These are phyloP conservation scores for Trichoderma brevicompactum DNA, from an alignment of 2,329 filamentous ascomycete genomes.

Conservation along the genomic window DNA sequence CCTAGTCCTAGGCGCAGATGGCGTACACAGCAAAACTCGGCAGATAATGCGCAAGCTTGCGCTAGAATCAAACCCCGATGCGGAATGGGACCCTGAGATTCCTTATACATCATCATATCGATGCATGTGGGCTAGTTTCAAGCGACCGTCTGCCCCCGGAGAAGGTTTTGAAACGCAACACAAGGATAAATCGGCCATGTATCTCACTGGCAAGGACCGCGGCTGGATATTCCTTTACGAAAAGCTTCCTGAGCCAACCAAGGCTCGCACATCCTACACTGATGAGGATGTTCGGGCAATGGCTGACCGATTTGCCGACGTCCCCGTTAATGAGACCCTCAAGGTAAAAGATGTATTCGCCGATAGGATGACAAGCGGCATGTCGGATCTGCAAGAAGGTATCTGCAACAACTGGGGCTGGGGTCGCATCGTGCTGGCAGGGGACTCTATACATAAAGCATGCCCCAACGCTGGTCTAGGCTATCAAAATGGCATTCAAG, in stretches of 20 bases:
- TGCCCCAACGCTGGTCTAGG: conserved; percentile 44
- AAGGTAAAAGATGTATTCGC: conserved; percentile 41
- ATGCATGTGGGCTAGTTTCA: conserved; percentile 44
- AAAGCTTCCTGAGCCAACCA: conserved; percentile 36
- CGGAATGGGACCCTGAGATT: conserved; percentile 35
- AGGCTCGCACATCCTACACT: conserved; percentile 36
- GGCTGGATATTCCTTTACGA: conserved; percentile 44
- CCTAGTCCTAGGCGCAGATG: conserved; percentile 50
- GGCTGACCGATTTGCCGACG: conserved; percentile 36
- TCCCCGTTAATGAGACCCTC: conserved; percentile 33
- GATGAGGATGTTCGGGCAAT: conserved; percentile 36
- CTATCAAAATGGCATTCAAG: conserved; percentile 44
- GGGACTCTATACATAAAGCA: conserved; percentile 46
- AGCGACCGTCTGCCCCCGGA: conserved; percentile 33
- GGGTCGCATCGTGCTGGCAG: conserved; percentile 43
- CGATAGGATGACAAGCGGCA: conserved; percentile 35
- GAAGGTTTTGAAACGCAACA: conserved; percentile 41
- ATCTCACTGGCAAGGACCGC: conserved; percentile 38
- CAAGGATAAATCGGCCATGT: conserved; percentile 37
- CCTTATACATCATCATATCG: conserved; percentile 42
- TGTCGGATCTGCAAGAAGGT: conserved; percentile 45
- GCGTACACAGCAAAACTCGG: conserved; percentile 46
- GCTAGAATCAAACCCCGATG: conserved; percentile 27
- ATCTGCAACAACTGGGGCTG: conserved; percentile 44
- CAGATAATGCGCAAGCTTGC: conserved; percentile 42